A percentile compares a stretch with the other conserved stretches of the same genome.
Conservation (phyloP, 108 stramenopile genomes). For the Aurantiochytrium sp. region DNA sequence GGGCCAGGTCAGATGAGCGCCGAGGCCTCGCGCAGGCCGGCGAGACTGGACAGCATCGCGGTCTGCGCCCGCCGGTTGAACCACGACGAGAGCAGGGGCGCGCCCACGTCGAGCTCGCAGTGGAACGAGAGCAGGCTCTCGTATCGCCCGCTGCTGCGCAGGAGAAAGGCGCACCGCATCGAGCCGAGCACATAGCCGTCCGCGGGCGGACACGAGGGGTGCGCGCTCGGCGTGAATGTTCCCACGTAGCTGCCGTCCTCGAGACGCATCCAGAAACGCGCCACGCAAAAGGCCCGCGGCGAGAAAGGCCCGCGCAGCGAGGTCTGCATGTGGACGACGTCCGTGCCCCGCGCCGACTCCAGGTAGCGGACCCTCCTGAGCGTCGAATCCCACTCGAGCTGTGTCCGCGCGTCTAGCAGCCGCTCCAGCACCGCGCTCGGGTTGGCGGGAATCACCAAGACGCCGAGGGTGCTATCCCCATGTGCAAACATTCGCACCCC, state of each 20-base stretch:
- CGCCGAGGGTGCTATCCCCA: background rate
- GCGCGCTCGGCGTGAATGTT: background rate
- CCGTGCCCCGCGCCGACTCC: background rate
- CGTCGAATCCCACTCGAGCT: background rate
- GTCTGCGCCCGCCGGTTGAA: background rate
- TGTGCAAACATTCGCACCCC: background rate
- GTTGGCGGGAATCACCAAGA: background rate
- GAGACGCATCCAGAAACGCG: background rate
- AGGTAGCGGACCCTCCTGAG: background rate
- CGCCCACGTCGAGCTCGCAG: background rate
- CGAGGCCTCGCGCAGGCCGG: background rate
- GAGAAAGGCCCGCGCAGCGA: background rate
- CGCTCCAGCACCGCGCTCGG: background rate
- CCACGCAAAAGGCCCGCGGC: background rate
- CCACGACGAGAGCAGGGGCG: background rate
- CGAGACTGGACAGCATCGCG: background rate
- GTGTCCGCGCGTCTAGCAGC: background rate
- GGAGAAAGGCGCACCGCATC: background rate
- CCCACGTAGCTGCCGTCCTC: background rate
- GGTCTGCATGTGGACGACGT: conserved; percentile 4
- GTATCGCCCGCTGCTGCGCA: background rate
- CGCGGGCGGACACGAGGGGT: background rate
- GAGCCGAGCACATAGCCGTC: background rate
- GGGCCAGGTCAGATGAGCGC: background rate
- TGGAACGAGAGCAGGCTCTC: background rate